Conservation (phyloP, 192 early-diverging fungal genomes). For the Chytriomyces sp. region DNA sequence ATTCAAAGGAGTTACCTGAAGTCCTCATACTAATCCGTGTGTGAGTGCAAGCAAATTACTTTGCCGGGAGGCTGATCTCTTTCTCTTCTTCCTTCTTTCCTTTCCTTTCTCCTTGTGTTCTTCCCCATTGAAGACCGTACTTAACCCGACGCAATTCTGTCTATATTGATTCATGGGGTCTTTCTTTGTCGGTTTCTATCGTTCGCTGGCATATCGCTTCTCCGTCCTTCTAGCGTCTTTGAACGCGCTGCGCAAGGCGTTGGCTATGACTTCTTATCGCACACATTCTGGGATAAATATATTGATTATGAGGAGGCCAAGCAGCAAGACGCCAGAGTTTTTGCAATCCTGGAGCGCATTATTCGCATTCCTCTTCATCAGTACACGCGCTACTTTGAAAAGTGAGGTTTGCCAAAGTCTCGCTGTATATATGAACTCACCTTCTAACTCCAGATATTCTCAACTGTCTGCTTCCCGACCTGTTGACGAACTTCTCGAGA, state of each 20-base stretch:
- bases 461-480: constrained; percentile 57
- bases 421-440: background rate
- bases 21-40: background rate
- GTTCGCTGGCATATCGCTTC: background rate
- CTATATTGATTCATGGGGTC: no score
- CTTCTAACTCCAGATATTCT: constrained; percentile 49
- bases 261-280: constrained; percentile 70
- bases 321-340: constrained; percentile 35
- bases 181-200: background rate
- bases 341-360: constrained; percentile 64
- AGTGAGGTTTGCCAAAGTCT: constrained; percentile 39
- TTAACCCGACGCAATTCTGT: background rate
- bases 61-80: background rate
- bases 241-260: constrained; percentile 65
- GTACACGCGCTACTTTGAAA: constrained; percentile 72
- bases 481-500: constrained; percentile 53
- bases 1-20: no score
- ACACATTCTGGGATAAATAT: constrained; percentile 58
- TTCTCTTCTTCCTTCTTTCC: constrained; percentile 19
- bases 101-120: background rate
- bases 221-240: constrained; percentile 56
- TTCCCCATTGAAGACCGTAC: background rate
- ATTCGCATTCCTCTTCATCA: constrained; percentile 75
- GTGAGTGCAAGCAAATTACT: background rate
- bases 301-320: constrained; percentile 41